Percentiles rank a stretch among this genome's conserved stretches.
These are phyloP conservation scores for Ilex aquifolium DNA, from an alignment of 257 asterid genomes.

Conservation along the genomic window DNA sequence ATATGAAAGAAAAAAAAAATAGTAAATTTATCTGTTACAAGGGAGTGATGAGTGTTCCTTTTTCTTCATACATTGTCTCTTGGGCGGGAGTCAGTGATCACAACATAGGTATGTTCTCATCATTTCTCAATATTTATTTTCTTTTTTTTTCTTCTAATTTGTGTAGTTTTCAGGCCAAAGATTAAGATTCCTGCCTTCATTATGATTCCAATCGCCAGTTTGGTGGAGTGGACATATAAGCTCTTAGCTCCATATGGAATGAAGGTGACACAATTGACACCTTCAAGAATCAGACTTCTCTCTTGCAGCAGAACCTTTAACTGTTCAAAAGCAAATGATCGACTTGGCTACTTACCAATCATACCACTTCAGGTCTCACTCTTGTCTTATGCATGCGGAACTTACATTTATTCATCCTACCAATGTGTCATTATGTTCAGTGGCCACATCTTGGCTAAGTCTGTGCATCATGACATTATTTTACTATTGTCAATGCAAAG, in stretches of 20 bases:
- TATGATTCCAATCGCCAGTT: constrained; percentile 84
- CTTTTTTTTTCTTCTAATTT: constrained; percentile 41
- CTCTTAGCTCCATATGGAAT: constrained; percentile 80
- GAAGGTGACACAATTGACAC: constrained; percentile 96
- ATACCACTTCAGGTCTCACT: constrained; percentile 74
- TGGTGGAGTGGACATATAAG: constrained; percentile 77
- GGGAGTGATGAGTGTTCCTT: too few relatives aligned
- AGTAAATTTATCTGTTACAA: too few relatives aligned
- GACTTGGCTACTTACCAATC: constrained; percentile 82
- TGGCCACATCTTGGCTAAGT: too few relatives aligned
- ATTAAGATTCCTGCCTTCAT: constrained; percentile 72
- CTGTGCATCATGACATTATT: too few relatives aligned
- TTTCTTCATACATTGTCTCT: too few relatives aligned
- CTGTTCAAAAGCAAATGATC: constrained; percentile 83
- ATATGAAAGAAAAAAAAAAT: too few relatives aligned
- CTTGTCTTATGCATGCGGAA: constrained; percentile 15
- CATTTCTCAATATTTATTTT: constrained; percentile 15
- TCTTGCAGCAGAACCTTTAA: constrained; percentile 75
- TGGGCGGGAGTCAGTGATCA: not conserved
- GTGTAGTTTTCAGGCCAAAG: constrained; percentile 77
- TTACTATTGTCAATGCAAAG: not conserved
- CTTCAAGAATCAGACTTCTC: constrained; percentile 89
- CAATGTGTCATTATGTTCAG: too few relatives aligned
- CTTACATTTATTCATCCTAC: not conserved
- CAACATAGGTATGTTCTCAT: constrained; percentile 3